These are phyloP conservation scores for Pelargonium fulgidum DNA, from an alignment of 441 rosid species.

Conservation along the genomic window DNA sequence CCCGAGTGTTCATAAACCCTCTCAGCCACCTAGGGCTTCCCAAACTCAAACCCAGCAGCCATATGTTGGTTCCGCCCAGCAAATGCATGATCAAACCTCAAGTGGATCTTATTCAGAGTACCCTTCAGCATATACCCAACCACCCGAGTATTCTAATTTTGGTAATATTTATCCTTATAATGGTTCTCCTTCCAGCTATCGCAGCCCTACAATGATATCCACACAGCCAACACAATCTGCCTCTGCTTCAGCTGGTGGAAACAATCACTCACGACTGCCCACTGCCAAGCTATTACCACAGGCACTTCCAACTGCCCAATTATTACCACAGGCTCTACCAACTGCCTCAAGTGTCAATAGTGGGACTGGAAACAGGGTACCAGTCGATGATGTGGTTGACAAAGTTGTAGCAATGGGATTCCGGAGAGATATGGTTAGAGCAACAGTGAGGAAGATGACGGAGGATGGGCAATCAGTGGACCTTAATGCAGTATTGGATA, in stretches of 20 bases:
- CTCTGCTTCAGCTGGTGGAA: conserved; percentile 18
- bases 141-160: conserved; percentile 15
- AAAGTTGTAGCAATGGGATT: conserved; percentile 56
- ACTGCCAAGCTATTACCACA: conserved; percentile 38
- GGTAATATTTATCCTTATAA: conserved; percentile 16
- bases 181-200: conserved; percentile 17
- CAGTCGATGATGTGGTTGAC: conserved; percentile 40
- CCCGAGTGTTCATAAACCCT: conserved; percentile 10
- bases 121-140: conserved; percentile 18
- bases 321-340: neutral
- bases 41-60: conserved; percentile 16
- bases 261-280: conserved; percentile 29
- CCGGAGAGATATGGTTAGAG: conserved; percentile 51
- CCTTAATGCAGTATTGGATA: conserved; percentile 46
- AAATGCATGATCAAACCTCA: conserved; percentile 21
- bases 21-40: conserved; percentile 20
- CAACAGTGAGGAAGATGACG: conserved; percentile 36
- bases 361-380: conserved; percentile 27
- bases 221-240: conserved; percentile 18
- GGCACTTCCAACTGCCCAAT: conserved; percentile 40
- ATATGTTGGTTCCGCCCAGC: conserved; percentile 19
- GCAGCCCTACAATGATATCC: conserved; percentile 21
- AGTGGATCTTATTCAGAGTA: conserved; percentile 23
- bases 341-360: conserved; percentile 27
- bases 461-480: conserved; percentile 46